Conservation (phyloP, 768 basidiomycete genomes). For the Boletus insuetus region DNA sequence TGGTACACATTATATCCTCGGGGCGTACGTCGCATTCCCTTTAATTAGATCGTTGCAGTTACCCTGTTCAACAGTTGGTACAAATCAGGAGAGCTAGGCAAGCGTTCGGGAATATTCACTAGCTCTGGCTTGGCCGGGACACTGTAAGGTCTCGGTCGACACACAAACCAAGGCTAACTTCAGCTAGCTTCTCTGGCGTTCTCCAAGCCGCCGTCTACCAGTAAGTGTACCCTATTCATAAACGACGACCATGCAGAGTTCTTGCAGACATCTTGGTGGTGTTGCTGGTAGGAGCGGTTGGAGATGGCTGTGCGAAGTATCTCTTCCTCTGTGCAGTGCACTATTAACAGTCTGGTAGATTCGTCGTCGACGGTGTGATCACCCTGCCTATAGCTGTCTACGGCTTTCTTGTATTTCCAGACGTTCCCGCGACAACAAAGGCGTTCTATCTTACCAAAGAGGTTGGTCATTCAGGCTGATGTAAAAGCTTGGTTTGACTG, state of each 20-base stretch:
- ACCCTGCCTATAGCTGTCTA: slow-evolving; percentile 70
- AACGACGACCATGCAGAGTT: not conserved
- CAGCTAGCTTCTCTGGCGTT: slow-evolving; percentile 57
- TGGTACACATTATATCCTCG: slow-evolving; percentile 70
- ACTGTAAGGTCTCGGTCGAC: slow-evolving; percentile 38
- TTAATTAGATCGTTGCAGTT: not conserved
- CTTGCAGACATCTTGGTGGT: slow-evolving; percentile 47
- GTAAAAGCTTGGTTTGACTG: not conserved
- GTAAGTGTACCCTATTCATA: slow-evolving; percentile 30
- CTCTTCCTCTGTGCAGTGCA: not conserved
- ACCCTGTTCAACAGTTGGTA: slow-evolving; percentile 51
- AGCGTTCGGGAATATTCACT: slow-evolving; percentile 70
- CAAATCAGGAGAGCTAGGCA: slow-evolving; percentile 65
- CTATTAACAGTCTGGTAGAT: slow-evolving; percentile 33
- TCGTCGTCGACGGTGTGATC: slow-evolving; percentile 70
- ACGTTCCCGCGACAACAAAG: slow-evolving; percentile 59
- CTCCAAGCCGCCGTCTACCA: slow-evolving; percentile 63
- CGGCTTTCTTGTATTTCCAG: slow-evolving; percentile 72
- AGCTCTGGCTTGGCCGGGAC: slow-evolving; percentile 60
- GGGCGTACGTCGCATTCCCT: slow-evolving; percentile 47
- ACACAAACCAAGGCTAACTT: not conserved
- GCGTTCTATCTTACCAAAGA: slow-evolving; percentile 63
- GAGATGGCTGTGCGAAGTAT: slow-evolving; percentile 54
- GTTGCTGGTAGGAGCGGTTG: slow-evolving; percentile 55
- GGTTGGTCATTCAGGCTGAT: slow-evolving; percentile 32